phyloP scores from a whole-genome alignment of 1,284 basidiomycete genomes.

The Papiliotrema fonsecae region DNA sequence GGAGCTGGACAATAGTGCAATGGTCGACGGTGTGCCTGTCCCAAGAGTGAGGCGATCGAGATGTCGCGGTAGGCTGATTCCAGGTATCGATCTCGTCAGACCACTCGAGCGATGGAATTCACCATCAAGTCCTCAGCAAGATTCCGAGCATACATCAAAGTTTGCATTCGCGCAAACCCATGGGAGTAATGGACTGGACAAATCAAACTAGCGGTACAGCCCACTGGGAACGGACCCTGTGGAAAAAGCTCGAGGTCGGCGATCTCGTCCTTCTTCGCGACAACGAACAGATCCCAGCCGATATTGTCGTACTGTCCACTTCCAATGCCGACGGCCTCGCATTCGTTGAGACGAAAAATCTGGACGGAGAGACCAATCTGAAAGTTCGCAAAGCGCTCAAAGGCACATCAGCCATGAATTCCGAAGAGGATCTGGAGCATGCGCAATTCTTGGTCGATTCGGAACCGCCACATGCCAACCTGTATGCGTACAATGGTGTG shows the following conservation, averaged over 20 bases:
- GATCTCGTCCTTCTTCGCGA: slow-evolving; percentile 86
- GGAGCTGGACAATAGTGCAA: slow-evolving; percentile 16
- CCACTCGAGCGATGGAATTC: neutral
- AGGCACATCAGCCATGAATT: slow-evolving; percentile 69
- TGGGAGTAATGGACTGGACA: slow-evolving; percentile 74
- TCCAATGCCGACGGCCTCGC: slow-evolving; percentile 77
- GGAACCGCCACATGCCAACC: slow-evolving; percentile 87
- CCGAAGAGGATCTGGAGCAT: slow-evolving; percentile 87
- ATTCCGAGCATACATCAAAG: slow-evolving; percentile 27
- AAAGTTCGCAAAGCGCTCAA: slow-evolving; percentile 76
- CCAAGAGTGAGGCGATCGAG: slow-evolving; percentile 20
- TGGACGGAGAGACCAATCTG: slow-evolving; percentile 96
- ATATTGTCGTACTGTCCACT: slow-evolving; percentile 74
- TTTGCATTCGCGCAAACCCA: slow-evolving; percentile 51
- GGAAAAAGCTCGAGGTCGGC: slow-evolving; percentile 99
- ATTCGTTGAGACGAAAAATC: slow-evolving; percentile 89
- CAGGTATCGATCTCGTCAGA: slow-evolving; percentile 11
- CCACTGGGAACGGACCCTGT: slow-evolving; percentile 89
- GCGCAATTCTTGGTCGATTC: slow-evolving; percentile 82
- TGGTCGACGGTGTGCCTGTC: slow-evolving; percentile 18
- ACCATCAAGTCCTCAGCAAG: slow-evolving; percentile 7
- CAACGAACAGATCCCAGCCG: slow-evolving; percentile 93
- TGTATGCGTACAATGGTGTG: slow-evolving; percentile 86
- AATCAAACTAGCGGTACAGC: slow-evolving; percentile 66
- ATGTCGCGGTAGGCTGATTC: slow-evolving; percentile 4